Conservation (phyloP, 805 yeast species). For the Komagataella kurtzmanii region DNA sequence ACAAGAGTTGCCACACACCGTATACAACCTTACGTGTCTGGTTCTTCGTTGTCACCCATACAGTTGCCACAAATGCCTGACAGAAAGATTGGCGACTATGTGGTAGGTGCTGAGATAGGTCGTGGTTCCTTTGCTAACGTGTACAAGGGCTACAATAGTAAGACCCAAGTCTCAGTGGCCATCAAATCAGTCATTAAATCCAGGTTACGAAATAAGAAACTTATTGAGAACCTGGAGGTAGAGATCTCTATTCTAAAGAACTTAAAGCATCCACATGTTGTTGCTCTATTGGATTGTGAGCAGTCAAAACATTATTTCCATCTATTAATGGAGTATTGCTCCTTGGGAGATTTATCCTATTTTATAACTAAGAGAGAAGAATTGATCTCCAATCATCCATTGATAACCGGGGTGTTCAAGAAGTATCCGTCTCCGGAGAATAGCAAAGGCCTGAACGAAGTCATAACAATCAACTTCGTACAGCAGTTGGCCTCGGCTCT, state of each 20-base stretch:
- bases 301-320: constrained; percentile 70
- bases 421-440: constrained; percentile 73
- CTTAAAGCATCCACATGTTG: constrained; percentile 88
- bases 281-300: constrained; percentile 69
- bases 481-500: constrained; percentile 81
- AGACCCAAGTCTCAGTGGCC: constrained; percentile 57
- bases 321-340: constrained; percentile 91
- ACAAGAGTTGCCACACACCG: background rate
- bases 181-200: constrained; percentile 78
- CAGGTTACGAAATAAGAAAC: constrained; percentile 71
- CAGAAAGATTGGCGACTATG: constrained; percentile 29
- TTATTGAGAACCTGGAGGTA: constrained; percentile 81
- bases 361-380: constrained; percentile 70
- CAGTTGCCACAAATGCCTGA: background rate
- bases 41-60: background rate
- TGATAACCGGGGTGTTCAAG: constrained; percentile 60
- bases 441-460: constrained; percentile 68
- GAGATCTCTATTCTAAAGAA: constrained; percentile 84
- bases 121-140: constrained; percentile 94
- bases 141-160: constrained; percentile 52
- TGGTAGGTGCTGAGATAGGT: constrained; percentile 78
- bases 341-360: constrained; percentile 85
- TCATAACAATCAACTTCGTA: constrained; percentile 69
- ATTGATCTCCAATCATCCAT: constrained; percentile 61
- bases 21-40: background rate